Evolutionary conservation across 805 yeast species (phyloP).

Genomic region (Schwanniomyces pseudopolymorphus): DNA sequence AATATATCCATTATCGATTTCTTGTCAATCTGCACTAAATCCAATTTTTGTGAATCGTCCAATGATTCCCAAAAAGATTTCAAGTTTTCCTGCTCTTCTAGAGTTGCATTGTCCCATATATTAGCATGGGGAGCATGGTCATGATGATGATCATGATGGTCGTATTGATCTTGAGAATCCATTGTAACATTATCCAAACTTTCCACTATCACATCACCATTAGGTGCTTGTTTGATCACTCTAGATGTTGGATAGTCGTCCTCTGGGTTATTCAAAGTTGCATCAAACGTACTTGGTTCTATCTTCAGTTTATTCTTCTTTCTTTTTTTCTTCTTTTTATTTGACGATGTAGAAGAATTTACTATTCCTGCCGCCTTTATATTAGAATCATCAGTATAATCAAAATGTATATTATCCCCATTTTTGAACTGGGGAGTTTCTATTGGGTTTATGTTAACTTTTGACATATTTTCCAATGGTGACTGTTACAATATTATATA

Average conservation of each 20-base stretch:
- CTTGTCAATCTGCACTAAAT: conserved; percentile 65
- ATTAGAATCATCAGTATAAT: conserved; percentile 11
- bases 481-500: neutral
- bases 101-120: conserved; percentile 48
- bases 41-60: conserved; percentile 56
- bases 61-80: conserved; percentile 67
- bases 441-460: conserved; percentile 7
- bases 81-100: conserved; percentile 53
- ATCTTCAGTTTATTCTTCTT: conserved; percentile 25
- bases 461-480: conserved; percentile 6
- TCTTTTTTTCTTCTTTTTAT: conserved; percentile 31
- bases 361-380: conserved; percentile 10
- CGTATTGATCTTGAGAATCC: conserved; percentile 7
- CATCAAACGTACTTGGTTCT: conserved; percentile 24
- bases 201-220: conserved; percentile 78
- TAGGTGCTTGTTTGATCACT: conserved; percentile 65
- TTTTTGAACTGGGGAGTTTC: conserved; percentile 19
- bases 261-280: conserved; percentile 52
- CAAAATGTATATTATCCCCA: conserved; percentile 38
- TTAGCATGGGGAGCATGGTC: conserved; percentile 11
- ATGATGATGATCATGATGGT: conserved; percentile 8
- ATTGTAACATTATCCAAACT: conserved; percentile 35
- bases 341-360: conserved; percentile 4
- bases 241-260: conserved; percentile 72
- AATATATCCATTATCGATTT: conserved; percentile 66